These are phyloP conservation scores for Chrysoporthe deuterocubensis DNA, from an alignment of 2,329 filamentous ascomycete species.

Conservation along the genomic window DNA sequence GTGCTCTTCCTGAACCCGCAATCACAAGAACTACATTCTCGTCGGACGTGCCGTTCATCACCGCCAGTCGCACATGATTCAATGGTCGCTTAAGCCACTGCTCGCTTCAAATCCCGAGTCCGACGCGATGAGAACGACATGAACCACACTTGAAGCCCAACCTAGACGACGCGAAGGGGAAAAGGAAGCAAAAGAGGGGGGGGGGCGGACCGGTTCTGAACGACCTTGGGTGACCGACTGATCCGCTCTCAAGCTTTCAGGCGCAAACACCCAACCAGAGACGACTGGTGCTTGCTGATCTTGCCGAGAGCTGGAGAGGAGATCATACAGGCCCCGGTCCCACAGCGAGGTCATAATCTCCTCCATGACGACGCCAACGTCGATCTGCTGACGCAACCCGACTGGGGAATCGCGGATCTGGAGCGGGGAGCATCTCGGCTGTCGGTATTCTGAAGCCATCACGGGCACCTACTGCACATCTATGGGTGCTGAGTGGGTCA, in stretches of 20 bases:
- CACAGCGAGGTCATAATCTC: constrained; percentile 78
- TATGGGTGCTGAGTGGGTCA: constrained; percentile 90
- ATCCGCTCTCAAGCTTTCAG: constrained; percentile 57
- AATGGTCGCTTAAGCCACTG: too few relatives aligned
- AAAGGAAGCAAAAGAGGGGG: constrained; percentile 68
- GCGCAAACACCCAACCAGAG: constrained; percentile 49
- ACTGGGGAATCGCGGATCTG: constrained; percentile 84
- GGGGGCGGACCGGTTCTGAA: constrained; percentile 82
- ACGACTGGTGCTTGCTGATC: constrained; percentile 70
- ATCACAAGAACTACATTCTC: too few relatives aligned
- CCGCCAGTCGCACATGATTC: too few relatives aligned
- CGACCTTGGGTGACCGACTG: constrained; percentile 61
- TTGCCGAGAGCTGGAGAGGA: constrained; percentile 83
- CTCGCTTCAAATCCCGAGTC: too few relatives aligned
- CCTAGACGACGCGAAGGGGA: constrained; percentile 82
- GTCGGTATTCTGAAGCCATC: constrained; percentile 78
- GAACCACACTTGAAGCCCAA: constrained; percentile 93
- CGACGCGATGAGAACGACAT: too few relatives aligned
- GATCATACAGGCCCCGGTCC: constrained; percentile 86
- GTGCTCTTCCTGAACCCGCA: too few relatives aligned
- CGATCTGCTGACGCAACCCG: constrained; percentile 85
- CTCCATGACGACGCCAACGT: constrained; percentile 86
- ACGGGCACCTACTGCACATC: constrained; percentile 75
- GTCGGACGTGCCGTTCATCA: too few relatives aligned
- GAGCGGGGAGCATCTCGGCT: constrained; percentile 84